These are phyloP conservation scores for Colletotrichum trifolii DNA, from an alignment of 2,329 filamentous ascomycete genomes.

Conservation along the genomic window DNA sequence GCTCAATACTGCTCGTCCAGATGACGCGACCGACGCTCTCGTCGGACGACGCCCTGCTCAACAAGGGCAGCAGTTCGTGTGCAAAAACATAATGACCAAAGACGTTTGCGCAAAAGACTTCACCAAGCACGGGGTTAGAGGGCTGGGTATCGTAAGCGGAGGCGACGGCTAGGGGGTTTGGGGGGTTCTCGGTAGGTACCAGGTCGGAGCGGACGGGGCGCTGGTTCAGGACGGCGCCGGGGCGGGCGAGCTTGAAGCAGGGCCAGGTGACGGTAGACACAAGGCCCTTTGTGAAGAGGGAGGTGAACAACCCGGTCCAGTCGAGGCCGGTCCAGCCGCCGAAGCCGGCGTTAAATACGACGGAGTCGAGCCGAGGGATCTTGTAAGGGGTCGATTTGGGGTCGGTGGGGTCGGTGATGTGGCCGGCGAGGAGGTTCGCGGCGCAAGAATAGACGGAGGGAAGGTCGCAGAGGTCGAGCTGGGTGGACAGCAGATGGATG, in stretches of 20 bases:
- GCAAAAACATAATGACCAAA: conserved; percentile 95
- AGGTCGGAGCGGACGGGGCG: conserved; percentile 41
- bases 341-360: conserved; percentile 89
- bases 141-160: conserved; percentile 53
- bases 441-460: conserved; percentile 61
- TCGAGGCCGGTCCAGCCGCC: conserved; percentile 86
- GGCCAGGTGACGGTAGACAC: conserved; percentile 81
- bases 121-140: conserved; percentile 72
- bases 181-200: conserved; percentile 30
- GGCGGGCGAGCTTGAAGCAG: conserved; percentile 74
- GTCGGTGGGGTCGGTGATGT: conserved; percentile 57
- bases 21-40: conserved; percentile 74
- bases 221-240: conserved; percentile 57
- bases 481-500: conserved; percentile 68
- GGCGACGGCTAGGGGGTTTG: conserved; percentile 23
- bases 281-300: conserved; percentile 68
- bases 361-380: conserved; percentile 78
- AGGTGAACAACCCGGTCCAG: conserved; percentile 69
- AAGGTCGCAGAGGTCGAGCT: conserved; percentile 71
- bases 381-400: conserved; percentile 46
- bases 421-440: conserved; percentile 56
- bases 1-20: conserved; percentile 89
- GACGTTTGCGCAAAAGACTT: conserved; percentile 90
- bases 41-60: conserved; percentile 61
- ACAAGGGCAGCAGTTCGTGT: conserved; percentile 81